Evolutionary conservation across 345 rosid genomes (phyloP).

Genomic region (Dimocarpus longan): DNA sequence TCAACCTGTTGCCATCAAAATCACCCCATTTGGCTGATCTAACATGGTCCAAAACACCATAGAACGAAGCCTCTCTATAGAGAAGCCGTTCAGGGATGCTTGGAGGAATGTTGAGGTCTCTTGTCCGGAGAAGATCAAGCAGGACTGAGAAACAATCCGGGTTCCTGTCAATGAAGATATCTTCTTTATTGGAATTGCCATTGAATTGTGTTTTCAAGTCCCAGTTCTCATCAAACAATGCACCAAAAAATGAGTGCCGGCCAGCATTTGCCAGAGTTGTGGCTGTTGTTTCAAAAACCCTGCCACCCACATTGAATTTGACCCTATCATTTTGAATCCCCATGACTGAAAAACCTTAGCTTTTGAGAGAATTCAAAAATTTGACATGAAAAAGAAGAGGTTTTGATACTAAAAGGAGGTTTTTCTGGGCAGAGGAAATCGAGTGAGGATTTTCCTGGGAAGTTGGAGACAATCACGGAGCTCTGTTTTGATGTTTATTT

Average conservation of each 20-base stretch:
- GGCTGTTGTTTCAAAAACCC: constrained; percentile 86
- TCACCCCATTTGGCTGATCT: constrained; percentile 80
- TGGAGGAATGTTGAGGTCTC: constrained; percentile 77
- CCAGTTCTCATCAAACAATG: constrained; percentile 84
- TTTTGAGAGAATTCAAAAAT: not conserved
- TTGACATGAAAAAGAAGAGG: not conserved
- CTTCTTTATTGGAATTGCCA: constrained; percentile 28
- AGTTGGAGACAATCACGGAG: constrained; percentile 23
- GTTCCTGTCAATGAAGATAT: constrained; percentile 78
- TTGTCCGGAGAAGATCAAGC: constrained; percentile 97
- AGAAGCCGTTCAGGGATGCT: constrained; percentile 71
- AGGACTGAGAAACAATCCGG: constrained; percentile 89
- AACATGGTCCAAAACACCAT: constrained; percentile 78
- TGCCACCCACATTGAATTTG: constrained; percentile 89
- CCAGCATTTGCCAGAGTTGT: constrained; percentile 96
- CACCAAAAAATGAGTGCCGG: constrained; percentile 84
- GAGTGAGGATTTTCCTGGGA: constrained; percentile 16
- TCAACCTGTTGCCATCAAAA: constrained; percentile 82
- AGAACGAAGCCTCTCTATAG: constrained; percentile 78
- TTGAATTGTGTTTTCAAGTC: constrained; percentile 34
- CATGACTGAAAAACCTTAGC: constrained; percentile 41
- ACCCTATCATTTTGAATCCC: constrained; percentile 69
- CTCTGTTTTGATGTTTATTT: not conserved
- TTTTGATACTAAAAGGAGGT: constrained; percentile 13
- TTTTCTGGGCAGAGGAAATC: constrained; percentile 7